phyloP scores from a whole-genome alignment of 2,329 filamentous ascomycete species.

The Pseudopithomyces chartarum region DNA sequence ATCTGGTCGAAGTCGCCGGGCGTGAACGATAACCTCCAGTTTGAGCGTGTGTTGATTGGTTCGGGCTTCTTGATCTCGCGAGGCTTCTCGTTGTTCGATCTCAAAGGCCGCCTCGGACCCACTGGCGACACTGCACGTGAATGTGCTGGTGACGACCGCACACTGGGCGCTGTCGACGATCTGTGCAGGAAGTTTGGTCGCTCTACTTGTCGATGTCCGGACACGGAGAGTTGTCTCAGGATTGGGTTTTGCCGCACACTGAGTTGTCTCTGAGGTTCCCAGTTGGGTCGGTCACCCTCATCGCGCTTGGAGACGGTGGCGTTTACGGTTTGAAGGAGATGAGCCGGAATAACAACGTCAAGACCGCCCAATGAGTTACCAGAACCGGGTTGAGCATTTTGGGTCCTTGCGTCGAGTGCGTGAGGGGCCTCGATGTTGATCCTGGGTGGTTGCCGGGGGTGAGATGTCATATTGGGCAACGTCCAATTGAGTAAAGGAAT shows the following conservation, averaged over 20 bases:
- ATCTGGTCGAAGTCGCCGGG: conserved; percentile 3
- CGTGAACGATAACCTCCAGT: conserved; percentile 9
- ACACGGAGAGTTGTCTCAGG: not conserved
- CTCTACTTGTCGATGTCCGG: not conserved
- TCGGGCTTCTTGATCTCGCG: not conserved
- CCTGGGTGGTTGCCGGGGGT: not conserved
- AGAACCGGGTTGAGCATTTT: not conserved
- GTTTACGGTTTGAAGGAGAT: conserved; percentile 24
- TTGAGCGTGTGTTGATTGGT: not conserved
- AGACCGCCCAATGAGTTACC: not conserved
- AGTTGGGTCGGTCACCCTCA: conserved; percentile 11
- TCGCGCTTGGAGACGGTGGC: conserved; percentile 23
- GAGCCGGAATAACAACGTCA: conserved; percentile 27
- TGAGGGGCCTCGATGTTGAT: not conserved
- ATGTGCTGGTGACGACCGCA: not conserved
- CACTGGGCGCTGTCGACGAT: conserved; percentile 4
- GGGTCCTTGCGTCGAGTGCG: not conserved
- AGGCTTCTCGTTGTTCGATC: not conserved
- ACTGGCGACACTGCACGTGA: not conserved
- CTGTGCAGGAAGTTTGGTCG: not conserved
- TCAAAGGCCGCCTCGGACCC: not conserved
- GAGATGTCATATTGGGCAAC: not conserved
- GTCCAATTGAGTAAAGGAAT: not conserved
- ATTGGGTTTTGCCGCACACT: conserved; percentile 3
- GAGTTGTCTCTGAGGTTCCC: conserved; percentile 21